Evolutionary conservation across 192 early-diverging fungal species (phyloP), one percentile per base, ranked within the genome.

Genomic region (Backusella australiensis): DNA sequence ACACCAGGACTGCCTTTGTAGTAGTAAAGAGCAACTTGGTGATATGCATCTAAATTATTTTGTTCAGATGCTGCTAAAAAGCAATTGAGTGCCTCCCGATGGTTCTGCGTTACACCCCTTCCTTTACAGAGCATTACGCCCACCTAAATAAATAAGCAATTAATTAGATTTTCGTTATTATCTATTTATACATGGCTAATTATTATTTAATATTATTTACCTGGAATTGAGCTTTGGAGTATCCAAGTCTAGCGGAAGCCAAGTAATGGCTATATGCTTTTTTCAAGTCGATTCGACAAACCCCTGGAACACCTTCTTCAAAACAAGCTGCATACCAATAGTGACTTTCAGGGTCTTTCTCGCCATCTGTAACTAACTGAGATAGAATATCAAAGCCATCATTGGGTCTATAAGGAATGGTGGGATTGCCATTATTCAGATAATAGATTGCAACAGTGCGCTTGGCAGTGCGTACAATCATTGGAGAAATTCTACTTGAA

Each of bases 121-220:
- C 85, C 85, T 69, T 81, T 77, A 12, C 76, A 81, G 35, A 82
- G 73, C 84, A 85, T 85, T n/a, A 77, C 72, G 11, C 75, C 82
- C 32, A 82, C 70, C 81, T 82, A 72, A 38, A 21, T 49, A 42
- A 75, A 75, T 52, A 46, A 71, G 63, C 15, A 71, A 69, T 74
- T 15, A 68, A 73, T 38, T 35, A 56, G 19, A 7, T 49, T 19
- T 67, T 29, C 17, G 11, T 41, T 19, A 67, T 3, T 69, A 15
- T 17, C 26, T 17, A 6, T 66, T 67, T n/a, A 29, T 65, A 5
- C 0, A 34, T n/a, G 8, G 32, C 32, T 65, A 52, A 26, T 41
- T 23, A 21, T 3, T 29, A 7, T 15, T 14, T 19, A 5, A 69
- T 68, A n/a, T n/a, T 72, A 23, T 9, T 63, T 77, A 82, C 82